Evolutionary conservation across 2,329 filamentous ascomycete genomes (phyloP).

Genomic region (Fusarium irregulare): DNA sequence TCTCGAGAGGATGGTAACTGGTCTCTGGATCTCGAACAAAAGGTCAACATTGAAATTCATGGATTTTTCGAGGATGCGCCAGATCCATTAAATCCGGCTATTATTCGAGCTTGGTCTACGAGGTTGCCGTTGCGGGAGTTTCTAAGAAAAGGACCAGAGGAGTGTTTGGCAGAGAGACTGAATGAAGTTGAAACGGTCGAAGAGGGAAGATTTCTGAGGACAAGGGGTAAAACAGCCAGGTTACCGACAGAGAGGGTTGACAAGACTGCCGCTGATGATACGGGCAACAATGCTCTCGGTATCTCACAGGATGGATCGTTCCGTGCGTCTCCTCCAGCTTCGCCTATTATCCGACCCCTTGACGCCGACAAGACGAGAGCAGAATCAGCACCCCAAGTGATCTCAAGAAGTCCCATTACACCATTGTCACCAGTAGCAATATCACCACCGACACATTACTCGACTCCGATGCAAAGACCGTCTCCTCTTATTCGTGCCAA

Average conservation of each 20-base stretch:
- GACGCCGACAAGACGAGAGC: conserved; percentile 41
- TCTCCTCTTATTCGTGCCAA: conserved; percentile 52
- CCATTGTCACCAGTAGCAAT: conserved; percentile 43
- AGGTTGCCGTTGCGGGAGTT: conserved; percentile 65
- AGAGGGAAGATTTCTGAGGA: conserved; percentile 46
- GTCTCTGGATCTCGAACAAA: conserved; percentile 61
- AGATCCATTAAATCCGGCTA: conserved; percentile 47
- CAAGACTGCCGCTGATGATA: conserved; percentile 13
- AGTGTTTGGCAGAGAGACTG: conserved; percentile 65
- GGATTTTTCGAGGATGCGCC: conserved; percentile 70
- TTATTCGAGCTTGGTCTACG: conserved; percentile 63
- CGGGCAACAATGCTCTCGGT: conserved; percentile 49
- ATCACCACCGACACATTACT: conserved; percentile 47
- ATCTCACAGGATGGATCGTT: conserved; percentile 46
- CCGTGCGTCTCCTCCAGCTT: conserved; percentile 42
- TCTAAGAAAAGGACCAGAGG: conserved; percentile 64
- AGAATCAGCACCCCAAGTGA: conserved; percentile 46
- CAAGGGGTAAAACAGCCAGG: conserved; percentile 45
- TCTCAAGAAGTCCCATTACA: conserved; percentile 31
- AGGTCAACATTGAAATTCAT: conserved; percentile 65
- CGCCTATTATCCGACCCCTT: conserved; percentile 49
- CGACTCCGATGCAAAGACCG: conserved; percentile 47
- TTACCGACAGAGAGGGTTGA: conserved; percentile 19
- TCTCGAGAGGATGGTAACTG: conserved; percentile 52
- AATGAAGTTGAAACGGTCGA: conserved; percentile 53